Evolutionary conservation across 2,329 filamentous ascomycete genomes (phyloP).

Genomic region (Endothia cerciana): DNA sequence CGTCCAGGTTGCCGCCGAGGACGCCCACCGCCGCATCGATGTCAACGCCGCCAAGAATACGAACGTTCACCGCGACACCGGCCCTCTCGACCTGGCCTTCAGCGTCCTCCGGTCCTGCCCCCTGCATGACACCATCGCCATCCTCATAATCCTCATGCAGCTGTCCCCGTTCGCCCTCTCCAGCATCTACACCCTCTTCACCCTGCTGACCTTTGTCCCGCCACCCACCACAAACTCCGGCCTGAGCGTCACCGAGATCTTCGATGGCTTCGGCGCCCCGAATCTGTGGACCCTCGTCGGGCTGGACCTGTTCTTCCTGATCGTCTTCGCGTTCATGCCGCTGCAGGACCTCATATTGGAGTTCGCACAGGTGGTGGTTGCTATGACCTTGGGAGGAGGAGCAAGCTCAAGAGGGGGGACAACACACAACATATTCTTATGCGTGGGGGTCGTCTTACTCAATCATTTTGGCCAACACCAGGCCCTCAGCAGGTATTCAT

Average conservation of each 20-base stretch:
- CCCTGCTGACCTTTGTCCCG: conserved; percentile 88
- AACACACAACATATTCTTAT: conserved; percentile 72
- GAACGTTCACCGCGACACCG: conserved; percentile 70
- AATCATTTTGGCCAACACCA: conserved; percentile 53
- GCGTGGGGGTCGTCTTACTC: conserved; percentile 67
- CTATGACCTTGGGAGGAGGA: conserved; percentile 85
- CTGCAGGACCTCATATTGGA: conserved; percentile 88
- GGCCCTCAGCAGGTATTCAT: conserved; percentile 51
- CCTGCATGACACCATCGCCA: conserved; percentile 92
- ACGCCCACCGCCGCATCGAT: conserved; percentile 68
- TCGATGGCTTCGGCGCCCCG: conserved; percentile 84
- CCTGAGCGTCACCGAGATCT: conserved; percentile 85
- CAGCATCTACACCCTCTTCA: conserved; percentile 89
- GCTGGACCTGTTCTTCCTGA: conserved; percentile 80
- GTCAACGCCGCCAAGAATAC: conserved; percentile 70
- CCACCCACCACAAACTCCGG: conserved; percentile 78
- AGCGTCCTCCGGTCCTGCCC: conserved; percentile 90
- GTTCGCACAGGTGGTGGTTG: conserved; percentile 90
- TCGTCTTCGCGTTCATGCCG: conserved; percentile 85
- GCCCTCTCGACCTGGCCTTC: conserved; percentile 75
- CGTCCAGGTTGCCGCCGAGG: conserved; percentile 38
- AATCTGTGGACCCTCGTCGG: conserved; percentile 83
- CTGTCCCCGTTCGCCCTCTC: conserved; percentile 87
- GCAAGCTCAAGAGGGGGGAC: conserved; percentile 70
- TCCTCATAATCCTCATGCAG: conserved; percentile 93